These are phyloP conservation scores for Trichophyton benhamiae DNA, from an alignment of 2,329 filamentous ascomycete species.

Conservation along the genomic window DNA sequence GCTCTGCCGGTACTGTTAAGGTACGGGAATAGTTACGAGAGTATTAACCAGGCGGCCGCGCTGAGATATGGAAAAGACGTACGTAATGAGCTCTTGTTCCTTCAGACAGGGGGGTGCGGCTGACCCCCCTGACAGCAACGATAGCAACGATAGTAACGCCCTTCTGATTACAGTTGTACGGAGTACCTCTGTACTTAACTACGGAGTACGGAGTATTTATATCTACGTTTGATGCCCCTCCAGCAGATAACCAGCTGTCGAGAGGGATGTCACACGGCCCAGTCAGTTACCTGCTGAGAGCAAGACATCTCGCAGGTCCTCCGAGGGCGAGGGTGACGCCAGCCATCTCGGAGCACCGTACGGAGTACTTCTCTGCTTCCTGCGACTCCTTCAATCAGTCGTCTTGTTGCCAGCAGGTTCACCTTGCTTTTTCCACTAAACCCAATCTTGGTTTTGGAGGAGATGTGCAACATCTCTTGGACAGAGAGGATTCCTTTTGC, in stretches of 20 bases:
- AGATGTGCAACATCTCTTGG: background rate
- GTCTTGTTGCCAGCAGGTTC: background rate
- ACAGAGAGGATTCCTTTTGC: background rate
- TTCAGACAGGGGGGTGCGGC: background rate
- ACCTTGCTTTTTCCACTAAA: constrained; percentile 1
- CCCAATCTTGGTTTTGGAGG: constrained; percentile 1
- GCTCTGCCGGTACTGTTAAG: constrained; percentile 3
- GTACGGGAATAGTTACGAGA: background rate
- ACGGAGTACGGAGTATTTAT: background rate
- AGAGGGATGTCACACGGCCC: background rate
- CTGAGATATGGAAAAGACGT: background rate
- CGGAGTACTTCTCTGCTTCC: background rate
- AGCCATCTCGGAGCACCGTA: background rate
- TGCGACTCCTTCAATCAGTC: background rate
- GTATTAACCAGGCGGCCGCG: background rate
- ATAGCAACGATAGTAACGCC: background rate
- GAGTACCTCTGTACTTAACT: background rate
- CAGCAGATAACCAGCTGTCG: background rate
- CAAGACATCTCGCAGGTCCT: background rate
- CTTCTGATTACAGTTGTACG: background rate
- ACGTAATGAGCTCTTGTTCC: background rate
- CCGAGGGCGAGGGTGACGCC: background rate
- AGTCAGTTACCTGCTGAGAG: background rate
- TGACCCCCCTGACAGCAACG: background rate
- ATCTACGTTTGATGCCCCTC: background rate